Base-by-base conservation (phyloP, 1,284 basidiomycete species). In the Stygiomarasmius scandens region DNA sequence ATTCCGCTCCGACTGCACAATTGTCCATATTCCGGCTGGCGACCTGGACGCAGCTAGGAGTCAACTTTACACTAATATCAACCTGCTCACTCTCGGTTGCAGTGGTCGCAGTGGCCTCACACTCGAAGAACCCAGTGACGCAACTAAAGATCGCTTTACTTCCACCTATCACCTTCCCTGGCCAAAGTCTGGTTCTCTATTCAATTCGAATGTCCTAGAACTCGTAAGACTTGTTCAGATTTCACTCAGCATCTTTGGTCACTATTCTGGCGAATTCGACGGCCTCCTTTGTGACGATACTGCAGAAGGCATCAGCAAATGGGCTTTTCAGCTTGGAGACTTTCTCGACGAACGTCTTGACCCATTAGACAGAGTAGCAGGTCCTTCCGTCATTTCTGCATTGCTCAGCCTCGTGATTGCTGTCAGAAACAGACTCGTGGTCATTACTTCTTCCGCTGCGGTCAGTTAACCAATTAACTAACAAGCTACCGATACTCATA, bases 1-100 rank as follows among this genome's bases (percentile, higher is more conserved):
- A 72, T 93, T 93, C 69, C 88, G 88, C 53, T 92, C 89, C 2
- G 90, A 93, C 74, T 90, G 85, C 67, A 90, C 89, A 54, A 90
- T 92, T 58, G 87, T 93, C 20, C 84, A 81, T 58, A 84, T 93
- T 55, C 89, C 89, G 0, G 72, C 78, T 50, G 91, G 91, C 25
- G 78, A 87, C 67, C 89, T 86, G 69, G 74, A 83, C 20, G 77
- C 79, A 27, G 76, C 79, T 32, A 79, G 80, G 58, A 82, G 88
- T 60, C 84, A 84, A 58, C 79, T 93, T 25, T 90, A 89, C 69
- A 79, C 85, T 48, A 93, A 93, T 65, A 89, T 92, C 62, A 87
- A 88, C 67, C 76, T 93, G 16, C 77, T 90, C 45, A 81, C 90
- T 16, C 87, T 91, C 82, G 90, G 90, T 2, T 89, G 87, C 66